Evolutionary conservation across 257 asterid species (phyloP), one percentile per base, ranked within the genome.

Genomic region (Galeopsis tetrahit): DNA sequence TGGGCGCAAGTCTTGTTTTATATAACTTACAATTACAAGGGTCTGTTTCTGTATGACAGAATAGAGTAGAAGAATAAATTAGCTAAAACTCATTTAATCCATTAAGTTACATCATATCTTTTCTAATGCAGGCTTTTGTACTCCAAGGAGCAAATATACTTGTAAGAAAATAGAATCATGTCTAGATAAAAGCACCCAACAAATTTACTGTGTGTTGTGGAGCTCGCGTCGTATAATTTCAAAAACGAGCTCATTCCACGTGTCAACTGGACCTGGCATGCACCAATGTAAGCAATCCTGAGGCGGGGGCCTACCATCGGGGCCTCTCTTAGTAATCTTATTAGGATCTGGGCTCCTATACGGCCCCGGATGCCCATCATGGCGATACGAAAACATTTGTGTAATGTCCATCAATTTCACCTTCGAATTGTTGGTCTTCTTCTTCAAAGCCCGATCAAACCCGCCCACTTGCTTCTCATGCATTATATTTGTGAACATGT

Each of bases 211-310:
- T 44, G 73, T 57, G 63, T 75, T 77, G 55, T 67, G 68, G 70
- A 82, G 72, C 63, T 90, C 98, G 73, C 87, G 80, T 82, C 88
- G 73, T 76, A 92, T 84, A 71, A 88, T 78, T 66, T 92, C 98
- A 44, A 78, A 70, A 31, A 90, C 87, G 61, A 95, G 65, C 80
- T 95, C 99, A 46, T 95, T 95, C 99, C 99, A 95, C 1, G 97
- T 92, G 71, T 95, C 99, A 42, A 95, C 96, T 1, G 99, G 96
- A 39, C 99, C 99, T 6, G 99, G 99, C 99, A 95, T 95, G 88
- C 99, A 95, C 99, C 99, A 95, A 61, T 95, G 99, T 85, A 95
- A 72, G 86, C 99, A 95, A 77, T 95, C 99, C 83, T 95, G 99
- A 0, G 97, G 92, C 1, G 98, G 98, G n/a, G 99, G 99, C 78